These are phyloP conservation scores for Phytophthora chlamydospora DNA, from an alignment of 352 stramenopile genomes.

Conservation along the genomic window DNA sequence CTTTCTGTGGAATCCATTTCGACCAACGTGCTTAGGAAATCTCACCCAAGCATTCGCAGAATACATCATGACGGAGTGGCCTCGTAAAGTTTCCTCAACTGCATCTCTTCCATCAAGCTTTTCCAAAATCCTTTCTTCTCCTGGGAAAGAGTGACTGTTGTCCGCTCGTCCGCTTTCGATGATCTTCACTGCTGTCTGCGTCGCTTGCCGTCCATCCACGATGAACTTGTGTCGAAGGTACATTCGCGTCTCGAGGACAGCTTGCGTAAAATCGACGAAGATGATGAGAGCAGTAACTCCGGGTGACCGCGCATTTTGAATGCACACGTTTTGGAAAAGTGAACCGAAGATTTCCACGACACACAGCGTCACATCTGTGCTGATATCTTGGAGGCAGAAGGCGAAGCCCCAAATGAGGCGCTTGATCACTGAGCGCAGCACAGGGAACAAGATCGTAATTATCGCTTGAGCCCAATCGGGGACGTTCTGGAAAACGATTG, in stretches of 20 bases:
- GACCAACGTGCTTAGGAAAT: too few species aligned
- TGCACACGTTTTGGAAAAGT: slow-evolving; percentile 36
- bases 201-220: slow-evolving; percentile 11
- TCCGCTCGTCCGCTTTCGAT: slow-evolving; percentile 4
- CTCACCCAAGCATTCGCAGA: too few species aligned
- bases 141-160: slow-evolving; percentile 2
- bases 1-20: too few species aligned
- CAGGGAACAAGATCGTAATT: slow-evolving; percentile 11
- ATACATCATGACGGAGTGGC: too few species aligned
- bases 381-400: slow-evolving; percentile 26
- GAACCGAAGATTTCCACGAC: slow-evolving; percentile 35
- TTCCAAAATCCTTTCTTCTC: not conserved
- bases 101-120: not conserved
- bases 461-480: slow-evolving; percentile 1
- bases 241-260: slow-evolving; percentile 17
- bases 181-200: slow-evolving; percentile 28
- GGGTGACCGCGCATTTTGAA: slow-evolving; percentile 28
- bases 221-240: slow-evolving; percentile 36
- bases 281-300: slow-evolving; percentile 18
- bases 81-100: not conserved
- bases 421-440: too few species aligned
- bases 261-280: slow-evolving; percentile 21
- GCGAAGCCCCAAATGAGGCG: not conserved
- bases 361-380: slow-evolving; percentile 34
- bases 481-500: slow-evolving; percentile 22